phyloP scores from a whole-genome alignment of 1,284 basidiomycete genomes.

The Ceratobasidium sp. region DNA sequence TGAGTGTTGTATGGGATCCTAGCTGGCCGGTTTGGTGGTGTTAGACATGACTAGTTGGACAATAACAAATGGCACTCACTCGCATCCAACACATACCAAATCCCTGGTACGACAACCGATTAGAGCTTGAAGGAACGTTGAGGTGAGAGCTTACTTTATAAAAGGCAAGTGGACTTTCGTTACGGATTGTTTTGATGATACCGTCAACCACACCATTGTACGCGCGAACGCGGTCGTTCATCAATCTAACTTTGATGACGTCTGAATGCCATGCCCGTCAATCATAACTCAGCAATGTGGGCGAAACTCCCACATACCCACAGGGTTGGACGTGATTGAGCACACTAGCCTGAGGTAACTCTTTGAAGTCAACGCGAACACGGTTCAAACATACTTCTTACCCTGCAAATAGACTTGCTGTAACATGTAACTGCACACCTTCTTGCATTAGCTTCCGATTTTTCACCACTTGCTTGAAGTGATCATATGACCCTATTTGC shows the following conservation, averaged over 20 bases:
- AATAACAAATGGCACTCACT: slow-evolving; percentile 15
- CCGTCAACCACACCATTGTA: slow-evolving; percentile 35
- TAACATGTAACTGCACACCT: slow-evolving; percentile 59
- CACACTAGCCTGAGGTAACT: slow-evolving; percentile 57
- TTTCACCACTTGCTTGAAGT: slow-evolving; percentile 61
- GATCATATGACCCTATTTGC: slow-evolving; percentile 62
- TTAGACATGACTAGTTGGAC: neutral
- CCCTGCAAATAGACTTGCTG: slow-evolving; percentile 60
- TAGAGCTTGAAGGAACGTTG: neutral
- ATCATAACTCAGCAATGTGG: neutral
- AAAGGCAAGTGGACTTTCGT: slow-evolving; percentile 24
- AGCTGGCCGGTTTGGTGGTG: slow-evolving; percentile 1
- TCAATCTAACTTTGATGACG: slow-evolving; percentile 62
- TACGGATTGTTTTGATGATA: slow-evolving; percentile 27
- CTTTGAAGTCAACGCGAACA: neutral
- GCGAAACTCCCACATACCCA: slow-evolving; percentile 54
- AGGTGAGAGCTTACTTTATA: slow-evolving; percentile 11
- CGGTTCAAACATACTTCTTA: slow-evolving; percentile 48
- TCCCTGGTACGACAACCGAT: slow-evolving; percentile 7
- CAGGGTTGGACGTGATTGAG: slow-evolving; percentile 61
- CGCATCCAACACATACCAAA: slow-evolving; percentile 45
- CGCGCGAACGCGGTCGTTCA: slow-evolving; percentile 60
- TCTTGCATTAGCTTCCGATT: slow-evolving; percentile 57
- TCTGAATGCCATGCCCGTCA: slow-evolving; percentile 51
- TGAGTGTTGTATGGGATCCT: slow-evolving; percentile 37